phyloP scores from a whole-genome alignment of 768 basidiomycete species.

The Hypholoma fasciculare region DNA sequence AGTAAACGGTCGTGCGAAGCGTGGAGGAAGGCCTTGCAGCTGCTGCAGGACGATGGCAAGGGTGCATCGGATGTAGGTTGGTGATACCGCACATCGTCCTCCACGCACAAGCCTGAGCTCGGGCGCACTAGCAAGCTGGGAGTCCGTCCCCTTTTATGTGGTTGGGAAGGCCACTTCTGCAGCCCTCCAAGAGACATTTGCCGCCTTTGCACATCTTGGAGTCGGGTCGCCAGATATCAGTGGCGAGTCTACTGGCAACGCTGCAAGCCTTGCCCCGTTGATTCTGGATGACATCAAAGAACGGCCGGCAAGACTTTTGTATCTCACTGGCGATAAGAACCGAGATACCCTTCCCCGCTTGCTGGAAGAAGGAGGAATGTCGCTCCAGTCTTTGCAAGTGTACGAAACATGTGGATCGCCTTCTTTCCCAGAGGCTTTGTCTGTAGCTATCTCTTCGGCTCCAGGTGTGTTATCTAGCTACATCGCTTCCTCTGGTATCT shows the following conservation, averaged over 20 bases:
- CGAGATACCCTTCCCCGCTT: conserved; percentile 61
- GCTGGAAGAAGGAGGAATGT: conserved; percentile 44
- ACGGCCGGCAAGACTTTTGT: conserved; percentile 46
- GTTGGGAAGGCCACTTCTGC: conserved; percentile 69
- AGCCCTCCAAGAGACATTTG: conserved; percentile 37
- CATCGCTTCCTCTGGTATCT: background rate
- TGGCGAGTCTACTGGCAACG: conserved; percentile 60
- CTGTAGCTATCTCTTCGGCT: conserved; percentile 23
- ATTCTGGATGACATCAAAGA: conserved; percentile 44
- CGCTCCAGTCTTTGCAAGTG: conserved; percentile 56
- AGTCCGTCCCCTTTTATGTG: conserved; percentile 68
- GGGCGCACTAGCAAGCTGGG: conserved; percentile 45
- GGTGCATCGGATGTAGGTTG: conserved; percentile 17
- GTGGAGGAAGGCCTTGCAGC: conserved; percentile 49
- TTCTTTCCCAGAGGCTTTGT: conserved; percentile 47
- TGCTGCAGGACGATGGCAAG: conserved; percentile 8
- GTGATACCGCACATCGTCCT: conserved; percentile 5
- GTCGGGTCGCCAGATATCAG: conserved; percentile 27
- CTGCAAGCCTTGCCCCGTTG: conserved; percentile 64
- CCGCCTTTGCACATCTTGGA: conserved; percentile 5
- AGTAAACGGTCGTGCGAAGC: conserved; percentile 79
- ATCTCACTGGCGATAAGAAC: conserved; percentile 89
- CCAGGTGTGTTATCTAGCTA: conserved; percentile 18
- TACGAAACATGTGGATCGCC: conserved; percentile 67
- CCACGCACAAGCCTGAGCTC: background rate